Evolutionary conservation across 176 grass and related monocot genomes (phyloP).

Genomic region (Urochloa ruziziensis): DNA sequence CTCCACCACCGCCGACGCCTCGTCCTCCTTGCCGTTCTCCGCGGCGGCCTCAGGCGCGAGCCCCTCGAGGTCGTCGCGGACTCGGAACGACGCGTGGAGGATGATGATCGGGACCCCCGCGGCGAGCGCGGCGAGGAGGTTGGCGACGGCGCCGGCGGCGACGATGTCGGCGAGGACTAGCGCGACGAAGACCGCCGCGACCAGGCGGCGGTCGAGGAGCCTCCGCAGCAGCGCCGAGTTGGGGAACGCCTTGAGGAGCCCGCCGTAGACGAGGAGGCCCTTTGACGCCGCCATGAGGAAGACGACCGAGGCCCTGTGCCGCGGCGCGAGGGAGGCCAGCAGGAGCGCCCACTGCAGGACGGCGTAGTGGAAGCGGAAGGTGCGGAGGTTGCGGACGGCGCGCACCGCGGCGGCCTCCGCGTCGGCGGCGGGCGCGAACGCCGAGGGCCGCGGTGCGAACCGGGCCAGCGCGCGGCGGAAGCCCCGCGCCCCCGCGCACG

Average conservation of each 20-base stretch:
- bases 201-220: constrained; percentile 66
- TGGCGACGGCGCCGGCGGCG: constrained; percentile 48
- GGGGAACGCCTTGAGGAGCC: constrained; percentile 65
- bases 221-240: constrained; percentile 57
- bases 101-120: constrained; percentile 54
- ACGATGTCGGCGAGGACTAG: constrained; percentile 66
- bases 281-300: constrained; percentile 90
- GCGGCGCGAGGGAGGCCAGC: constrained; percentile 57
- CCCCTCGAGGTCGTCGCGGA: constrained; percentile 61
- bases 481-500: constrained; percentile 40
- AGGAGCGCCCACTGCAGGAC: constrained; percentile 68
- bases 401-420: constrained; percentile 78
- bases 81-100: constrained; percentile 69
- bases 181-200: constrained; percentile 45
- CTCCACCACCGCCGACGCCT: constrained; percentile 45
- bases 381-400: constrained; percentile 67
- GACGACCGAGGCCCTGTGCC: constrained; percentile 60
- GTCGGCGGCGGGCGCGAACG: constrained; percentile 54
- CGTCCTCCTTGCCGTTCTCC: constrained; percentile 34
- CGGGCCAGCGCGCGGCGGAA: constrained; percentile 52
- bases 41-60: constrained; percentile 17
- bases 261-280: constrained; percentile 69
- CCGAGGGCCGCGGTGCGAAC: constrained; percentile 61
- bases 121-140: constrained; percentile 48
- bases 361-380: constrained; percentile 76